Conservation (phyloP, 2,329 filamentous ascomycete species). For the Penicillium sp. region DNA sequence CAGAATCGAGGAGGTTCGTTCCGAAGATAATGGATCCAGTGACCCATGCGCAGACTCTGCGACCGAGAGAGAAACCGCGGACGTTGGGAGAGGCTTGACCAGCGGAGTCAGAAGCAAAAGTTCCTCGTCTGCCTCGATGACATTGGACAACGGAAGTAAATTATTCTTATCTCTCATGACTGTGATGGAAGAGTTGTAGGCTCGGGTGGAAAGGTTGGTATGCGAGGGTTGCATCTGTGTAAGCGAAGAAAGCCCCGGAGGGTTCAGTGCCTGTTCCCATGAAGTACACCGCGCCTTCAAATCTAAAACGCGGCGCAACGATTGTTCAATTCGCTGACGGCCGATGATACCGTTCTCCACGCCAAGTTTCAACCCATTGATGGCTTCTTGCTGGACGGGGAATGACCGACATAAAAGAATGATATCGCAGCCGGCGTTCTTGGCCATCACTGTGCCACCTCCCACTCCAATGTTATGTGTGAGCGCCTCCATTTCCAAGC, state of each 20-base stretch:
- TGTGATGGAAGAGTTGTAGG: conserved; percentile 90
- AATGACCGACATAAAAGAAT: conserved; percentile 86
- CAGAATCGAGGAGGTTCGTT: conserved; percentile 67
- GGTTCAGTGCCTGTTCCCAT: conserved; percentile 89
- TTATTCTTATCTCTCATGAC: conserved; percentile 88
- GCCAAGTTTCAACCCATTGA: conserved; percentile 83
- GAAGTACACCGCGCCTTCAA: conserved; percentile 84
- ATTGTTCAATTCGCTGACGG: conserved; percentile 74
- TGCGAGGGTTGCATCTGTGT: conserved; percentile 81
- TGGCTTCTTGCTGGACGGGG: conserved; percentile 84
- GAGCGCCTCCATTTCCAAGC: conserved; percentile 92
- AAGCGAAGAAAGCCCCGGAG: conserved; percentile 72
- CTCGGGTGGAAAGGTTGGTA: conserved; percentile 74
- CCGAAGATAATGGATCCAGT: conserved; percentile 57
- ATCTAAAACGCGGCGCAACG: conserved; percentile 71
- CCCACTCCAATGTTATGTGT: conserved; percentile 96
- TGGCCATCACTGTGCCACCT: conserved; percentile 94
- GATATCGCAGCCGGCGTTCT: conserved; percentile 92
- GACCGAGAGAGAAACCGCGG: conserved; percentile 70
- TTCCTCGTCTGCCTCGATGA: conserved; percentile 81
- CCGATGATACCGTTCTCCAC: conserved; percentile 89
- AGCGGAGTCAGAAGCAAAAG: conserved; percentile 84
- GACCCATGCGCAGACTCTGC: conserved; percentile 53
- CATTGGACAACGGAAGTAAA: conserved; percentile 76
- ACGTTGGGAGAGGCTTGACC: conserved; percentile 89